A percentile compares a stretch with the other conserved stretches of the same genome.
Evolutionary conservation across 2,329 filamentous ascomycete genomes (phyloP).

Genomic region (Stylonectria norvegica): DNA sequence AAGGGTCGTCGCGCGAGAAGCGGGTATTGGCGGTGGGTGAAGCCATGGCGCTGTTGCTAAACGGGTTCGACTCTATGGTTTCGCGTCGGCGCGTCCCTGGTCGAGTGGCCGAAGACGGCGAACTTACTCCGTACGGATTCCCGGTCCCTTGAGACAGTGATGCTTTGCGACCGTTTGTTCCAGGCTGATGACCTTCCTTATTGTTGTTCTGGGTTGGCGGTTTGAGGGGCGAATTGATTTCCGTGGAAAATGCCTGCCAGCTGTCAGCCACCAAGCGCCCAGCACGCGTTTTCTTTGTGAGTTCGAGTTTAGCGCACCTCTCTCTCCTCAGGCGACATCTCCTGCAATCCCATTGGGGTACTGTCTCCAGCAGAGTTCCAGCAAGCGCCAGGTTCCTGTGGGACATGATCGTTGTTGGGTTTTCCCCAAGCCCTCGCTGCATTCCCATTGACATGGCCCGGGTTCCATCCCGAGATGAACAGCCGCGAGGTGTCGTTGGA

Average conservation of each 20-base stretch:
- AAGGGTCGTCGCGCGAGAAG: slow-evolving; percentile 60
- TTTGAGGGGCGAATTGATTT: slow-evolving; percentile 93
- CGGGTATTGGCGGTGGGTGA: slow-evolving; percentile 61
- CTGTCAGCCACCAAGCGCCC: slow-evolving; percentile 19
- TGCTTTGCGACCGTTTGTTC: slow-evolving; percentile 70
- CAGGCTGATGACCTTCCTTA: slow-evolving; percentile 57
- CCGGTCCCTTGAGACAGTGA: slow-evolving; percentile 72
- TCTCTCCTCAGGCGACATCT: slow-evolving; percentile 63
- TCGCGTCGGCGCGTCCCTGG: slow-evolving; percentile 79
- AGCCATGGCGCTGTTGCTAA: slow-evolving; percentile 47
- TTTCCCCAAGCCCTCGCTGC: slow-evolving; percentile 71
- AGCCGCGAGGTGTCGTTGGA: slow-evolving; percentile 58
- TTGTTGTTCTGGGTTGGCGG: slow-evolving; percentile 75
- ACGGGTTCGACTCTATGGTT: slow-evolving; percentile 68
- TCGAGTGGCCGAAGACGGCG: slow-evolving; percentile 67
- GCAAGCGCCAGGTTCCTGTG: slow-evolving; percentile 83
- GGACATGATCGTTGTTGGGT: slow-evolving; percentile 66
- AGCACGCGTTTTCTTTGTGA: too few relatives aligned
- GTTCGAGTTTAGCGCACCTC: slow-evolving; percentile 43
- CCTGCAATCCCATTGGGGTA: slow-evolving; percentile 68
- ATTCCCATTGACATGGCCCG: slow-evolving; percentile 65
- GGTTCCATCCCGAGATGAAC: slow-evolving; percentile 76
- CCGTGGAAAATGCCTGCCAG: slow-evolving; percentile 69
- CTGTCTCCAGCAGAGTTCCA: slow-evolving; percentile 75
- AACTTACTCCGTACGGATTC: slow-evolving; percentile 65